phyloP scores from a whole-genome alignment of 1,284 basidiomycete species.

The Wallemia ichthyophaga region DNA sequence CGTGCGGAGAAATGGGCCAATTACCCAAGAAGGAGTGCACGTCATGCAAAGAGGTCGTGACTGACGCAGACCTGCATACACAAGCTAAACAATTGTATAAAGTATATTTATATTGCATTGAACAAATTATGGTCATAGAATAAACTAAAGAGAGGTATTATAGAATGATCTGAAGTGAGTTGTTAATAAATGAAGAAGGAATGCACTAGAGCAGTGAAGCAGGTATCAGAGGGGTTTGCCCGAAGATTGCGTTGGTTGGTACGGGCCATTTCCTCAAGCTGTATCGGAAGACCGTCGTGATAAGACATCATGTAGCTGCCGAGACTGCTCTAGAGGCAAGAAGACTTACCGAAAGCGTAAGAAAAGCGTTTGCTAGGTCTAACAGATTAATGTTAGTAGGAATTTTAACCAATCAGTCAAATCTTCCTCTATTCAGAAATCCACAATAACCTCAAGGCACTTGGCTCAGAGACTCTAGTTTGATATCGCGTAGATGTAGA shows the following conservation, averaged over 20 bases:
- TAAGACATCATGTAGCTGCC: neutral
- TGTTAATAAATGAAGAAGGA: neutral
- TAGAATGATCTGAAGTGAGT: no score
- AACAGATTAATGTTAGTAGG: no score
- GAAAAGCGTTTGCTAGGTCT: no score
- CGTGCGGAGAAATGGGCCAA: no score
- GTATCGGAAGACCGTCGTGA: neutral
- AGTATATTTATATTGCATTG: no score
- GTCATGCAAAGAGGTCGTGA: no score
- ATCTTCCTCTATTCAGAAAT: neutral
- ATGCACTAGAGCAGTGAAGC: neutral
- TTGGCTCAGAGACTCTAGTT: slow-evolving; percentile 1
- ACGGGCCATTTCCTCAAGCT: neutral
- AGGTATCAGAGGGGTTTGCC: neutral
- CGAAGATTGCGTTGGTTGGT: slow-evolving; percentile 1
- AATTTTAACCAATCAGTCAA: neutral
- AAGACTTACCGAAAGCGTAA: no score
- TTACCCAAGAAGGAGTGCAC: no score
- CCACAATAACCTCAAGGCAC: slow-evolving; percentile 1
- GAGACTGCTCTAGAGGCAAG: neutral
- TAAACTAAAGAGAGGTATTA: no score
- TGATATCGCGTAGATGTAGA: neutral
- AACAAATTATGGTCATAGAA: no score
- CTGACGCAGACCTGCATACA: no score
- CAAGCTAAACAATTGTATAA: no score